Conservation (phyloP, 163 green algal genomes). For the Volvox carteri region DNA sequence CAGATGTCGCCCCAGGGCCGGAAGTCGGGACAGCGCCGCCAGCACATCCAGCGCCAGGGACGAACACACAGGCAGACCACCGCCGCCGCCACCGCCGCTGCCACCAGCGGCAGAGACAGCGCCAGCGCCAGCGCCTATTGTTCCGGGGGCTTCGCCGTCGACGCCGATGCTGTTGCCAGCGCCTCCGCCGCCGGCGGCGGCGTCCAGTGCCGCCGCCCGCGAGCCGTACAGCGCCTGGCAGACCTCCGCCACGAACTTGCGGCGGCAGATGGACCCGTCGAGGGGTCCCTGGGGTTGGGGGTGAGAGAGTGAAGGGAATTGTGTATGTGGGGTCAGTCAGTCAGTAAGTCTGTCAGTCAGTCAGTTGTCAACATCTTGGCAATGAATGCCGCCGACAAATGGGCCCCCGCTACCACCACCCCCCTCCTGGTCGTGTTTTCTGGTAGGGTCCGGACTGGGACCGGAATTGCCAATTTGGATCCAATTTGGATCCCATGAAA, state of each 20-base stretch:
- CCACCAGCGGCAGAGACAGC: not conserved
- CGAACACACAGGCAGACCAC: not conserved
- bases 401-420: too few relatives aligned
- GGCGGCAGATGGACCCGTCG: constrained; percentile 16
- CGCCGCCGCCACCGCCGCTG: not conserved
- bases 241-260: constrained; percentile 42
- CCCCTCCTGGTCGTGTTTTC: too few relatives aligned
- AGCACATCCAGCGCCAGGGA: constrained; percentile 31
- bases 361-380: too few relatives aligned
- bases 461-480: too few relatives aligned
- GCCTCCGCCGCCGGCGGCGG: not conserved
- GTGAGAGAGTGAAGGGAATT: too few relatives aligned
- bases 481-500: too few relatives aligned
- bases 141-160: not conserved
- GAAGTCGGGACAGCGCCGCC: not conserved
- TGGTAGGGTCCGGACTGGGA: too few relatives aligned
- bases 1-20: constrained; percentile 32
- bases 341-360: too few relatives aligned
- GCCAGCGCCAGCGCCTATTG: not conserved
- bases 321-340: too few relatives aligned
- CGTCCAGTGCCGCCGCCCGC: constrained; percentile 10
- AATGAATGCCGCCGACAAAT: too few relatives aligned
- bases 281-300: constrained; percentile 26
- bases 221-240: constrained; percentile 16
- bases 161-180: too few relatives aligned